phyloP scores from a whole-genome alignment of 2,329 filamentous ascomycete genomes.

The Pseudodiploospora longispora region DNA sequence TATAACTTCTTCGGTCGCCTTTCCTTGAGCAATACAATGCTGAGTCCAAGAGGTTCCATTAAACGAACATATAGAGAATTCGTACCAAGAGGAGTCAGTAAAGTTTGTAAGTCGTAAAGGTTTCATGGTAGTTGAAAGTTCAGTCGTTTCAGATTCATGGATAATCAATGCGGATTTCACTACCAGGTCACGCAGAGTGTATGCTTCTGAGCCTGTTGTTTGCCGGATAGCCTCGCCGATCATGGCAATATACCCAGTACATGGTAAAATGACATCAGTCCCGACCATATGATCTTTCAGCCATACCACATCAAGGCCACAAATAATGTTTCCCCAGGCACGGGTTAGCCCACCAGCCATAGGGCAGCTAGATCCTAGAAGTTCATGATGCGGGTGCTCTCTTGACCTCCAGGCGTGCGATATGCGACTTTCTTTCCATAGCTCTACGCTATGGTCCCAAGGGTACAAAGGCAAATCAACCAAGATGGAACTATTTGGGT shows the following conservation, averaged over 20 bases:
- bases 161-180: slow-evolving; percentile 9
- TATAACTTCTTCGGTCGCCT: not conserved
- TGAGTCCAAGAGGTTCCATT: slow-evolving; percentile 18
- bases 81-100: slow-evolving; percentile 8
- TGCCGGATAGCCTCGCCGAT: slow-evolving; percentile 30
- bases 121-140: slow-evolving; percentile 9
- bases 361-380: slow-evolving; percentile 18
- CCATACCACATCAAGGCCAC: slow-evolving; percentile 32
- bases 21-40: slow-evolving; percentile 18
- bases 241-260: slow-evolving; percentile 35
- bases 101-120: slow-evolving; percentile 3
- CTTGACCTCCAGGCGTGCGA: slow-evolving; percentile 17
- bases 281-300: slow-evolving; percentile 34
- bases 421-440: slow-evolving; percentile 14
- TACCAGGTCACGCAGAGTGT: slow-evolving; percentile 3
- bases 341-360: slow-evolving; percentile 28
- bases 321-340: slow-evolving; percentile 31
- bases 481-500: not conserved
- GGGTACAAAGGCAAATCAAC: slow-evolving; percentile 15
- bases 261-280: slow-evolving; percentile 32
- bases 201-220: slow-evolving; percentile 2
- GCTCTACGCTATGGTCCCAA: slow-evolving; percentile 14
- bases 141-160: slow-evolving; percentile 1
- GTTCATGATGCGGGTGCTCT: slow-evolving; percentile 16
- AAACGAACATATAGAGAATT: slow-evolving; percentile 17